phyloP scores from a whole-genome alignment of 2,329 filamentous ascomycete genomes.

The Westerdykella sp. region DNA sequence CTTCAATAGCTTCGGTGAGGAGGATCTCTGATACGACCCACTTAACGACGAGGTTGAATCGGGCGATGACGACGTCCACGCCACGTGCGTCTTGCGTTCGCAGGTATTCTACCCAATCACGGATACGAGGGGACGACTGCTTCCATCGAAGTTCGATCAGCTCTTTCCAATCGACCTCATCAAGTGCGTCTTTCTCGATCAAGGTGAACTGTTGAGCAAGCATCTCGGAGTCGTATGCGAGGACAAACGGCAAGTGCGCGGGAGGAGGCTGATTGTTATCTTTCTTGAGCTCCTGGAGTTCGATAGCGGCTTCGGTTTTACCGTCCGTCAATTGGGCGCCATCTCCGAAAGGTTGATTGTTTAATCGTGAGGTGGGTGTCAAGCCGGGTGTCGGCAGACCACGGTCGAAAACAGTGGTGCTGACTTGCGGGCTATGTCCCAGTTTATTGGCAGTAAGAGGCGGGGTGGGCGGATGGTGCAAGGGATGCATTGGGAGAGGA shows the following conservation, averaged over 20 bases:
- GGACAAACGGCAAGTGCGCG: slow-evolving; percentile 68
- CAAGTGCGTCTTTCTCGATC: slow-evolving; percentile 78
- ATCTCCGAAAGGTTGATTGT: slow-evolving; percentile 20
- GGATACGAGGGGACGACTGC: slow-evolving; percentile 58
- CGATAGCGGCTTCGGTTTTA: slow-evolving; percentile 17
- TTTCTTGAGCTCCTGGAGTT: slow-evolving; percentile 17
- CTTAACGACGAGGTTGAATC: slow-evolving; percentile 84
- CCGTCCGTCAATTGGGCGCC: slow-evolving; percentile 3
- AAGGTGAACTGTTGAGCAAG: slow-evolving; percentile 79
- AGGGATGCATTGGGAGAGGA: slow-evolving; percentile 25
- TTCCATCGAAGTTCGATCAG: slow-evolving; percentile 80
- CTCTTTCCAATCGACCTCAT: slow-evolving; percentile 85
- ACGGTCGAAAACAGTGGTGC: slow-evolving; percentile 28
- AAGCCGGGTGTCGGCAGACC: slow-evolving; percentile 35
- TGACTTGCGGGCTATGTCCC: slow-evolving; percentile 16
- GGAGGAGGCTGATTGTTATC: slow-evolving; percentile 9
- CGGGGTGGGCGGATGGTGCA: slow-evolving; percentile 39
- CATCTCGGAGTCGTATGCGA: slow-evolving; percentile 72
- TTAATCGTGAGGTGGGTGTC: slow-evolving; percentile 29
- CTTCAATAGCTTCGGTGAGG: slow-evolving; percentile 63
- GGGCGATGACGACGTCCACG: slow-evolving; percentile 76
- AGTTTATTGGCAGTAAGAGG: slow-evolving; percentile 37
- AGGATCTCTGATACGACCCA: slow-evolving; percentile 78
- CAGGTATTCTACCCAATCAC: slow-evolving; percentile 78
- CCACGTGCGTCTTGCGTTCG: slow-evolving; percentile 65